Evolutionary conservation across 352 stramenopile species (phyloP), one percentile per base, ranked within the genome.

Genomic region (Pythium aristosporum): DNA sequence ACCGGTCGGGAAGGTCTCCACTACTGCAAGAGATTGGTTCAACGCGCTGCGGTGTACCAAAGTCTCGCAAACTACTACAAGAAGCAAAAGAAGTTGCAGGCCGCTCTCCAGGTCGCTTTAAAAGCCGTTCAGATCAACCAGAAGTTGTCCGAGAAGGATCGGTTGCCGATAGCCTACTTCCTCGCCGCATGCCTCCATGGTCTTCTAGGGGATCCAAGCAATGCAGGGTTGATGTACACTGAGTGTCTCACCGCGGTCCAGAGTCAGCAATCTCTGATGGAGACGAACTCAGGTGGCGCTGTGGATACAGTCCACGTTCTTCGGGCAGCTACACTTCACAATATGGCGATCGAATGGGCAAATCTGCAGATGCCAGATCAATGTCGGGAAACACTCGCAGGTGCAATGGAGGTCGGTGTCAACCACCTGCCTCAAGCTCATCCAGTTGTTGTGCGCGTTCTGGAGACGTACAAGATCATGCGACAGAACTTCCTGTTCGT

Each of bases 1-100:
- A 88, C 82, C 6, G 65, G 74, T 37, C 62, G 69, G 25, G 75
- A 88, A 44, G 80, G 80, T 43, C 54, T 91, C 1, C 74, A 85
- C 18, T 91, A 91, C 52, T 88, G 78, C 54, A 91, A 89, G 57
- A 77, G 83, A 10, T 59, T 75, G 2, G 64, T 87, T 6, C 82
- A 89, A 36, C 79, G 82, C 12, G 77, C 71, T 57, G 74, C 74
- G 12, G 76, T 91, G 3, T 89, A 86, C 43, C 78, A 89, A 32
- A 80, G 80, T 28, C 68, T 91, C 13, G 77, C 82, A 3, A 84
- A 81, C 41, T 80, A 91, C 64, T 91, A 86, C 78, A 91, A 89
- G 70, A 87, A 82, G 63, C 77, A 85, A 61, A 88, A 89, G 55
- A 91, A 91, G 39, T 78, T 83, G 18, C 76, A 91, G 34, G 82